Conservation (phyloP, 2,329 filamentous ascomycete genomes). For the Colletotrichum sp. region DNA sequence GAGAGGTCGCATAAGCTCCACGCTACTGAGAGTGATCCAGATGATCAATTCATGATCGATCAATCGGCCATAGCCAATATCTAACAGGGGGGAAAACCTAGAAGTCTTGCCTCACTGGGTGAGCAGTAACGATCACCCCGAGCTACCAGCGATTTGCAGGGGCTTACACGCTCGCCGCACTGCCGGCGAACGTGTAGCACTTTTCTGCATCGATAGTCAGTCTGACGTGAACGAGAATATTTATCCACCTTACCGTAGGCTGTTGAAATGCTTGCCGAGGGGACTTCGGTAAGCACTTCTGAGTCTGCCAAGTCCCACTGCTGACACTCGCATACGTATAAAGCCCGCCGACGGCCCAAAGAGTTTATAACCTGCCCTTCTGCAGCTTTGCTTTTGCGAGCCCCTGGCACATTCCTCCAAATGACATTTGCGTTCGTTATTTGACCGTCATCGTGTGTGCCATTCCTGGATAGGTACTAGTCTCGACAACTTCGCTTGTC, state of each 20-base stretch:
- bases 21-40: background rate
- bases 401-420: background rate
- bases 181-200: background rate
- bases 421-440: background rate
- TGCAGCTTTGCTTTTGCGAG: background rate
- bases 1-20: background rate
- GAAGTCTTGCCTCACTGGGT: background rate
- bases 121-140: background rate
- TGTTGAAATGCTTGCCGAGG: background rate
- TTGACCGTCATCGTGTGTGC: background rate
- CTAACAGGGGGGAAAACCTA: background rate
- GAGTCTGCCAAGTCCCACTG: background rate
- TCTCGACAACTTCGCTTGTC: background rate
- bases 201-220: background rate
- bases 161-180: background rate
- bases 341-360: background rate
- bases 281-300: background rate
- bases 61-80: background rate
- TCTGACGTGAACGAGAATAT: background rate
- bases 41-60: background rate
- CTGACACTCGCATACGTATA: background rate
- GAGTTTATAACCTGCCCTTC: background rate
- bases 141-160: background rate
- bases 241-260: background rate
- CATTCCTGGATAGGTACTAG: background rate